These are phyloP conservation scores for Talaromyces trachyspermus DNA, from an alignment of 495 filamentous ascomycete genomes.

Conservation along the genomic window DNA sequence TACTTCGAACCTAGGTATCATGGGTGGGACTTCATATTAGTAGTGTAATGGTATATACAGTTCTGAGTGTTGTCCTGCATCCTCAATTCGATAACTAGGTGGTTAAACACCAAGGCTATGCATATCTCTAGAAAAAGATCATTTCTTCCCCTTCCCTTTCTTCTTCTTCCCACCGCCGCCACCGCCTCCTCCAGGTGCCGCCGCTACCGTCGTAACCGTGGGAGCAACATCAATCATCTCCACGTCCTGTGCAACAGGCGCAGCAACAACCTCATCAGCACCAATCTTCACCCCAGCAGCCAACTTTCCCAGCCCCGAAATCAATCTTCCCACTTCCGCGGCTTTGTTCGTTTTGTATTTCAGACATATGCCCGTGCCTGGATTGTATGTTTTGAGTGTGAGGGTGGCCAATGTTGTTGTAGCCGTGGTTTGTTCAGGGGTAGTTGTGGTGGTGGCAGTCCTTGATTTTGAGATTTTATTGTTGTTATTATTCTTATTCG, in stretches of 20 bases:
- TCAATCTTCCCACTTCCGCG: slow-evolving; percentile 78
- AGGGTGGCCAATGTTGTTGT: slow-evolving; percentile 50
- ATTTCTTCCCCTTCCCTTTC: slow-evolving; percentile 54
- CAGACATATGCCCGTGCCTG: slow-evolving; percentile 66
- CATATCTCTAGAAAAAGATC: slow-evolving; percentile 2
- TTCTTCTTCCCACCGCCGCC: slow-evolving; percentile 40
- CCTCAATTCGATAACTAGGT: no score
- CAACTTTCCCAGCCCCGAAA: slow-evolving; percentile 64
- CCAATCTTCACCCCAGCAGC: slow-evolving; percentile 50
- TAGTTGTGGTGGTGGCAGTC: slow-evolving; percentile 14
- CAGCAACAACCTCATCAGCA: slow-evolving; percentile 17
- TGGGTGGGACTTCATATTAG: no score
- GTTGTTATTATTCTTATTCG: slow-evolving; percentile 7
- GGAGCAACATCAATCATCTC: slow-evolving; percentile 27
- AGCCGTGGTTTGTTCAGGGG: slow-evolving; percentile 17
- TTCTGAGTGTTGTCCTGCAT: no score
- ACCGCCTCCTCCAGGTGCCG: slow-evolving; percentile 14
- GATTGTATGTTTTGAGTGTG: slow-evolving; percentile 85
- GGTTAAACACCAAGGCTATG: no score
- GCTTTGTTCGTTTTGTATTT: slow-evolving; percentile 88
- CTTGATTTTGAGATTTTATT: slow-evolving; percentile 10
- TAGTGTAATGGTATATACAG: not conserved
- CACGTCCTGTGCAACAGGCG: slow-evolving; percentile 21
- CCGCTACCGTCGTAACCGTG: slow-evolving; percentile 7
- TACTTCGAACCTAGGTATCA: no score